phyloP scores from a whole-genome alignment of 306 rosid species.

The Delonix regia region DNA sequence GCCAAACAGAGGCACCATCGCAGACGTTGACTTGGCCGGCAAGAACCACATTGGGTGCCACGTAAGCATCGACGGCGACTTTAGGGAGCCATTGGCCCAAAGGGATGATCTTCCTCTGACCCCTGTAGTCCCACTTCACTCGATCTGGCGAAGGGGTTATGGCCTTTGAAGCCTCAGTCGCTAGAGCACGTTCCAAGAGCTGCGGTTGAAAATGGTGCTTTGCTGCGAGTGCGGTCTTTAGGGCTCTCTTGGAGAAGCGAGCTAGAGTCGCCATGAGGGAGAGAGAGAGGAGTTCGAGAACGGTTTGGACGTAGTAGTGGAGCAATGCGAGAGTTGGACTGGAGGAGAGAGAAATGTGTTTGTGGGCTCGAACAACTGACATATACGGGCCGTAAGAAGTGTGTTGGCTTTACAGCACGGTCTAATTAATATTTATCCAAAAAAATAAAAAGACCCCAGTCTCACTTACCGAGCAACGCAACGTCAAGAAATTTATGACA shows the following conservation, averaged over 20 bases:
- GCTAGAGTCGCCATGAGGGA: constrained; percentile 47
- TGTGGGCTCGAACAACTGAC: background rate
- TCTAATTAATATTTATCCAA: no score
- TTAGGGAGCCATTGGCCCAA: constrained; percentile 95
- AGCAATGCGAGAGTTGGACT: no score
- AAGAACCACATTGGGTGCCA: constrained; percentile 95
- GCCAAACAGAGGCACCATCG: constrained; percentile 97
- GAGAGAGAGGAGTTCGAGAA: background rate
- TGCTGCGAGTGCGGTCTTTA: constrained; percentile 30
- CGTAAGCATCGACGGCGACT: constrained; percentile 96
- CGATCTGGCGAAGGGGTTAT: constrained; percentile 74
- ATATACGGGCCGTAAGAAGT: background rate
- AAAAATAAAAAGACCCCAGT: no score
- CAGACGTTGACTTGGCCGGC: constrained; percentile 92
- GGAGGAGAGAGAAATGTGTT: background rate
- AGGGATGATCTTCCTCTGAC: constrained; percentile 89
- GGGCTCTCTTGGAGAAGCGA: constrained; percentile 56
- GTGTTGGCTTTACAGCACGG: no score
- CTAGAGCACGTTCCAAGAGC: constrained; percentile 46
- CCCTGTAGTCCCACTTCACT: constrained; percentile 97
- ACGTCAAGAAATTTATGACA: no score
- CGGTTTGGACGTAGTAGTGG: no score
- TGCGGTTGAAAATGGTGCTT: constrained; percentile 12
- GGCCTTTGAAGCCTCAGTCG: constrained; percentile 60
- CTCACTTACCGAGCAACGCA: no score